These are phyloP conservation scores for Pleurotus cornucopiae DNA, from an alignment of 768 basidiomycete genomes.

Conservation along the genomic window DNA sequence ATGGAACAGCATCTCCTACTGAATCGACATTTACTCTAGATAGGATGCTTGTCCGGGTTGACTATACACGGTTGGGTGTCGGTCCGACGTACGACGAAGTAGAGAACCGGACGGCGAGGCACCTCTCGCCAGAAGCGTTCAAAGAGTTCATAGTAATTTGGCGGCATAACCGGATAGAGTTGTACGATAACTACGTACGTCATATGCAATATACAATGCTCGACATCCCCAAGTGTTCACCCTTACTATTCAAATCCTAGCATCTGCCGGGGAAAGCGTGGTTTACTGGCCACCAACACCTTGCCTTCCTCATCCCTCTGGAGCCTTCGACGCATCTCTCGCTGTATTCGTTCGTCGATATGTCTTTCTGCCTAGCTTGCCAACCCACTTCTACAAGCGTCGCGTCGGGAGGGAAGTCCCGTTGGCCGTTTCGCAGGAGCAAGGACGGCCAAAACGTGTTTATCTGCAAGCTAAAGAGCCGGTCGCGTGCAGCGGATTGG, in stretches of 20 bases:
- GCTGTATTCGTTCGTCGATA: slow-evolving; percentile 82
- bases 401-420: slow-evolving; percentile 33
- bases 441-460: slow-evolving; percentile 80
- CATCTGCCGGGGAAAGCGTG: slow-evolving; percentile 64
- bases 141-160: slow-evolving; percentile 86
- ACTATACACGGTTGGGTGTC: slow-evolving; percentile 56
- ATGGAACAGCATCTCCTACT: slow-evolving; percentile 8
- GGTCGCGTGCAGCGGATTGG: slow-evolving; percentile 84
- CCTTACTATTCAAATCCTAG: slow-evolving; percentile 18
- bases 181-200: slow-evolving; percentile 82
- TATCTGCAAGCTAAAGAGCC: slow-evolving; percentile 77
- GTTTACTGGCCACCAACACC: slow-evolving; percentile 67
- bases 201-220: not conserved
- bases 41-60: slow-evolving; percentile 82
- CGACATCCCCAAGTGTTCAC: no score
- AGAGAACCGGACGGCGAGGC: slow-evolving; percentile 57
- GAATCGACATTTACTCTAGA: slow-evolving; percentile 44
- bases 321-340: slow-evolving; percentile 65
- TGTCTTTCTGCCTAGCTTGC: slow-evolving; percentile 76
- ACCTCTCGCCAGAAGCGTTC: slow-evolving; percentile 63
- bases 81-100: slow-evolving; percentile 58
- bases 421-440: slow-evolving; percentile 42
- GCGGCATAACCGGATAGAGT: slow-evolving; percentile 71
- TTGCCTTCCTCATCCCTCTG: slow-evolving; percentile 78
- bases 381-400: slow-evolving; percentile 42